Evolutionary conservation across 306 rosid species (phyloP).

Genomic region (Clitoria ternatea): DNA sequence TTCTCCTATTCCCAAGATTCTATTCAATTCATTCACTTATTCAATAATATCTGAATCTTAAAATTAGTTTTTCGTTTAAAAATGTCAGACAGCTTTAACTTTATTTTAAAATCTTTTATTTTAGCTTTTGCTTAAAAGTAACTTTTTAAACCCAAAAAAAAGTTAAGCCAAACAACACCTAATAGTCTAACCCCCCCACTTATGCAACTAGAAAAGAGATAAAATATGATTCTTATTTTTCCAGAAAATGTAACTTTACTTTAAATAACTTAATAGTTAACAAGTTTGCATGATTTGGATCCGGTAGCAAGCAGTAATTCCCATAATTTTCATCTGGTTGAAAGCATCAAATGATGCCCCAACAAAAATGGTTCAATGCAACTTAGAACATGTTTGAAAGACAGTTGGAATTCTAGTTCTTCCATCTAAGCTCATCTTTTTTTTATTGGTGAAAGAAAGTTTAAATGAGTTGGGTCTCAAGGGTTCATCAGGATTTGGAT

Average conservation of each 20-base stretch:
- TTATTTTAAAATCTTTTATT: no score
- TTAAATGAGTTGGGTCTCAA: no score
- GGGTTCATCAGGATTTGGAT: no score
- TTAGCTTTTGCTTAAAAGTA: no score
- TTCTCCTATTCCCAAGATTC: no score
- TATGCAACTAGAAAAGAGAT: constrained; percentile 1
- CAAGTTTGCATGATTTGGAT: not conserved
- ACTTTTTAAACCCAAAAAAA: no score
- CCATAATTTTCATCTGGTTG: constrained; percentile 1
- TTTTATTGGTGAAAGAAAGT: no score
- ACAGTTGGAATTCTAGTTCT: constrained; percentile 3
- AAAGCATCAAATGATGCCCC: constrained; percentile 1
- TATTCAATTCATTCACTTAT: no score
- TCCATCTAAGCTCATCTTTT: not conserved
- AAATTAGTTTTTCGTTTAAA: no score
- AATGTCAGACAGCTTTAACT: no score
- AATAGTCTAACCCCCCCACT: not conserved
- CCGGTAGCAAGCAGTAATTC: constrained; percentile 19
- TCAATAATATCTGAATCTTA: no score
- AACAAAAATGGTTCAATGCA: not conserved
- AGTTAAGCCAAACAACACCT: no score
- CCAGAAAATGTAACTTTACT: not conserved
- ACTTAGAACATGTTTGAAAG: not conserved
- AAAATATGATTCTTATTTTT: not conserved
- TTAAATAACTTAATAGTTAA: constrained; percentile 18